Conservation (phyloP, 176 grass and related monocot genomes). For the Triticum aestivum region DNA sequence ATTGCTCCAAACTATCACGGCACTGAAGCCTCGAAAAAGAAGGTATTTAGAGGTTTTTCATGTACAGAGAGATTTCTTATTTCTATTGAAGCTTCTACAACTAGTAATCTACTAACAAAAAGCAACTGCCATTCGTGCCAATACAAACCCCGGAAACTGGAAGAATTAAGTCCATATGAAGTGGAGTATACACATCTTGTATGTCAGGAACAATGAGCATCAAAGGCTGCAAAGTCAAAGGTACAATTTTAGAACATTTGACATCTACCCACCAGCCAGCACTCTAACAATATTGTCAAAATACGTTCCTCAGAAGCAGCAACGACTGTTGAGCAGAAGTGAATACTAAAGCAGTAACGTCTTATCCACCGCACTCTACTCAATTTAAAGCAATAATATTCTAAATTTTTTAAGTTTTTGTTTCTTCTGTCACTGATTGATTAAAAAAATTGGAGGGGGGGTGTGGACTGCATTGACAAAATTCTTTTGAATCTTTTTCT, state of each 20-base stretch:
- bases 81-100: conserved; percentile 14
- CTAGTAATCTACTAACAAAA: conserved; percentile 4
- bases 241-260: background rate
- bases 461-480: background rate
- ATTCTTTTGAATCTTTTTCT: background rate
- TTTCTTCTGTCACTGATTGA: background rate
- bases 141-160: conserved; percentile 68
- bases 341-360: background rate
- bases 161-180: conserved; percentile 78
- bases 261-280: background rate
- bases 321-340: background rate
- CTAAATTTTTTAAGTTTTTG: background rate
- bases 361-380: background rate
- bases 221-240: conserved; percentile 57
- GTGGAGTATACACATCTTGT: conserved; percentile 82
- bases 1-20: conserved; percentile 67
- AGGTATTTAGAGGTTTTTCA: conserved; percentile 7
- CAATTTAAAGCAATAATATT: background rate
- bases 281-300: background rate
- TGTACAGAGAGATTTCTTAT: conserved; percentile 27
- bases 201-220: conserved; percentile 90
- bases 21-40: conserved; percentile 44
- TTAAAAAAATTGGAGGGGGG: background rate
- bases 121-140: background rate
- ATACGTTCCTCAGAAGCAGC: background rate